phyloP scores from a whole-genome alignment of 208 protist species.

The Wallacemonas sp. region DNA sequence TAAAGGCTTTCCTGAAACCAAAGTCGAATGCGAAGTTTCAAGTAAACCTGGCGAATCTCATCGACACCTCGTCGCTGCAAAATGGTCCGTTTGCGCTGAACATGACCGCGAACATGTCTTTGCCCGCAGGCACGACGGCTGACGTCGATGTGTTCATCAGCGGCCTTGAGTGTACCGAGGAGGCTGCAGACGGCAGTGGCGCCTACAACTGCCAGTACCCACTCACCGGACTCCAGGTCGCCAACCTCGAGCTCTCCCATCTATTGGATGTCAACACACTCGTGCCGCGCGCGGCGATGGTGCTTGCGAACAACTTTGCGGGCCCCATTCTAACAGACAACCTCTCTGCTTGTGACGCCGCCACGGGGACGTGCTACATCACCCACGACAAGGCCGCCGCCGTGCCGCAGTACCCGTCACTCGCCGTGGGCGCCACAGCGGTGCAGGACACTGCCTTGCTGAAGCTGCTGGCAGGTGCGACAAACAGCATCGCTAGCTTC shows the following conservation, averaged over 20 bases:
- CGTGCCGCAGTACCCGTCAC: neutral
- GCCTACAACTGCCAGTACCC: constrained; percentile 2
- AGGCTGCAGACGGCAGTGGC: neutral
- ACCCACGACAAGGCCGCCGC: neutral
- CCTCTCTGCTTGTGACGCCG: neutral
- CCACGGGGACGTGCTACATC: neutral
- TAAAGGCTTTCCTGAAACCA: constrained; percentile 1
- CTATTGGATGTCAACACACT: constrained; percentile 1
- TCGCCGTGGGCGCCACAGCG: neutral
- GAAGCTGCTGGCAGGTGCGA: neutral
- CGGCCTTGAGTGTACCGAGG: neutral
- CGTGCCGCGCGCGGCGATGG: constrained; percentile 1
- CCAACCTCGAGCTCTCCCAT: neutral
- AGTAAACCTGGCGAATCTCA: neutral
- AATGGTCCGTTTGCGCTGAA: constrained; percentile 4
- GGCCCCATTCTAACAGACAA: constrained; percentile 1
- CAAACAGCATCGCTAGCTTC: neutral
- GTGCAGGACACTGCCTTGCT: constrained; percentile 2
- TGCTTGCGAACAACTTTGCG: neutral
- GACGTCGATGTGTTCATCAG: constrained; percentile 1
- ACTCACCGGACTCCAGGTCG: neutral
- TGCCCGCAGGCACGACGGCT: neutral
- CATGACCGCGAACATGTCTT: neutral
- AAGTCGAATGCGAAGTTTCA: neutral
- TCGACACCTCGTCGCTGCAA: neutral